phyloP scores from a whole-genome alignment of 192 early-diverging fungal genomes.

The Linderina pennispora region DNA sequence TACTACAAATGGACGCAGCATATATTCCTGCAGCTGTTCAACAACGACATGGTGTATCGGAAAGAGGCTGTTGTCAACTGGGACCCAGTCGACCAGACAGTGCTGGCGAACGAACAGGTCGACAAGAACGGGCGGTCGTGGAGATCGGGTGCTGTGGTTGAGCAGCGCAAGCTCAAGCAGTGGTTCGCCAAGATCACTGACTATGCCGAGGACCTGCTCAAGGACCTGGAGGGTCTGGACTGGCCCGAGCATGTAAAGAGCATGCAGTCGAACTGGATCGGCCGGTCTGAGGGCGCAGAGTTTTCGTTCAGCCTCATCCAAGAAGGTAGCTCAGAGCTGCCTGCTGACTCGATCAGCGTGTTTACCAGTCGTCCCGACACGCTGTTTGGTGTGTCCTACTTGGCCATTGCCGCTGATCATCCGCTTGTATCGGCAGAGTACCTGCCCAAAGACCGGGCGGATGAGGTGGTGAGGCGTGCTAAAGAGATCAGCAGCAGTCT shows the following conservation, averaged over 20 bases:
- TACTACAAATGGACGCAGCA: constrained; percentile 97
- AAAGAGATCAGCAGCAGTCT: constrained; percentile 15
- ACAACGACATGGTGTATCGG: constrained; percentile 77
- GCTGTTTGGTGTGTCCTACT: constrained; percentile 64
- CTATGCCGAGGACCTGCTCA: constrained; percentile 73
- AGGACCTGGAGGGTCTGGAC: constrained; percentile 67
- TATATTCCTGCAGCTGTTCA: constrained; percentile 74
- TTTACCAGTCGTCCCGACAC: constrained; percentile 80
- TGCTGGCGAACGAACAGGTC: constrained; percentile 95
- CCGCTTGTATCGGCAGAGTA: constrained; percentile 32
- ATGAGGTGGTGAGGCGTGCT: constrained; percentile 9
- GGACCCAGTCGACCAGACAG: constrained; percentile 95
- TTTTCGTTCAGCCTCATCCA: constrained; percentile 49
- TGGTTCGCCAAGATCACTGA: constrained; percentile 91
- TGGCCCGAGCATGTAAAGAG: constrained; percentile 89
- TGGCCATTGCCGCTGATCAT: constrained; percentile 64
- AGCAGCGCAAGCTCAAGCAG: constrained; percentile 76
- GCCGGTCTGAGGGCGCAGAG: constrained; percentile 74
- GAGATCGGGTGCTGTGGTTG: constrained; percentile 88
- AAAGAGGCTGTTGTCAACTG: constrained; percentile 92
- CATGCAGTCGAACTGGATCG: constrained; percentile 93
- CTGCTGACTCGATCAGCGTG: constrained; percentile 46
- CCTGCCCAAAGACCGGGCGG: constrained; percentile 9
- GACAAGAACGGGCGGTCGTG: constrained; percentile 82
- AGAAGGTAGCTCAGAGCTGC: neutral